Percentiles rank a stretch among this genome's conserved stretches.
phyloP scores from a whole-genome alignment of 495 filamentous ascomycete species.

The Aspergillus ellipticus region DNA sequence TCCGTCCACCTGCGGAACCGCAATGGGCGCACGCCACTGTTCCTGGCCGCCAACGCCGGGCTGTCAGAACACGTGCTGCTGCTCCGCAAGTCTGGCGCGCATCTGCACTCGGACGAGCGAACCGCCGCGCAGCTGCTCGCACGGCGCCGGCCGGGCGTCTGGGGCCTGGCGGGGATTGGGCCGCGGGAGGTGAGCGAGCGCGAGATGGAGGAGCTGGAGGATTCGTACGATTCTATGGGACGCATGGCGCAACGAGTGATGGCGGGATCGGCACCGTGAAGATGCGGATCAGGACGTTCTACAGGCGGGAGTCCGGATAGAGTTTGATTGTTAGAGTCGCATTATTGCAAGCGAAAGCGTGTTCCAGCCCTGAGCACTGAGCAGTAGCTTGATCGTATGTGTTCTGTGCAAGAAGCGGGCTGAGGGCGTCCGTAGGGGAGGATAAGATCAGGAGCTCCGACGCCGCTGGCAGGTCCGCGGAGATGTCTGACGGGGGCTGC shows the following conservation, averaged over 20 bases:
- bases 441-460: not conserved
- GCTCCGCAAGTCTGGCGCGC: slow-evolving; percentile 65
- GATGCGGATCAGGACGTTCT: not conserved
- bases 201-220: slow-evolving; percentile 28
- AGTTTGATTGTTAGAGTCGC: not conserved
- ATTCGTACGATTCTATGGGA: slow-evolving; percentile 3
- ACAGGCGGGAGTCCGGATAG: not conserved
- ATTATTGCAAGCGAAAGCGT: not conserved
- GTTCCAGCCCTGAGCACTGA: no score
- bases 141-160: slow-evolving; percentile 40
- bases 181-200: slow-evolving; percentile 32
- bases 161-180: slow-evolving; percentile 45
- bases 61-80: slow-evolving; percentile 59
- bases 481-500: not conserved
- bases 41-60: slow-evolving; percentile 65
- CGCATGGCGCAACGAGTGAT: slow-evolving; percentile 21
- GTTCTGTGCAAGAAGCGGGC: not conserved
- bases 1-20: slow-evolving; percentile 84
- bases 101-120: slow-evolving; percentile 63
- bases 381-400: not conserved
- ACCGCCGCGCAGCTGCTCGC: slow-evolving; percentile 46
- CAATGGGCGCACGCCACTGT: slow-evolving; percentile 76
- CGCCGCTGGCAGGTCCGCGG: not conserved
- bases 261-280: slow-evolving; percentile 36
- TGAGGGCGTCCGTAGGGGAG: not conserved